Conservation (phyloP, 768 basidiomycete genomes). For the Agrocybe chaxingu region DNA sequence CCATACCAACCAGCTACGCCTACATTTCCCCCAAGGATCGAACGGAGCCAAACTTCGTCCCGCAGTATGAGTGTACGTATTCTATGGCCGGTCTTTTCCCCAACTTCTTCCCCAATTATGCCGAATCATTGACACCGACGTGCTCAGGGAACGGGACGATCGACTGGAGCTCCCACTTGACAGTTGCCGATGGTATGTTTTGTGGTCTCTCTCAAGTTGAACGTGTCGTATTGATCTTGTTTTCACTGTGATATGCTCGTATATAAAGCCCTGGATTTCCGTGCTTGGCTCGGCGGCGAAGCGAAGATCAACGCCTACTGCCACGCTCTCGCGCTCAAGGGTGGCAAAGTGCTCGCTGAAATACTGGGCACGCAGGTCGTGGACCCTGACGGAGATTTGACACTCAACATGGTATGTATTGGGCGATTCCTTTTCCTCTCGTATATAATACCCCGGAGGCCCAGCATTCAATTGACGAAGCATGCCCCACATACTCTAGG, state of each 20-base stretch:
- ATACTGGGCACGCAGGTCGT: conserved; percentile 60
- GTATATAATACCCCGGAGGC: background rate
- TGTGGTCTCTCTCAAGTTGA: background rate
- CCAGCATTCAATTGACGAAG: background rate
- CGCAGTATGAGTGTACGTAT: conserved; percentile 44
- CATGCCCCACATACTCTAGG: conserved; percentile 14
- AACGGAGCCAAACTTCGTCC: conserved; percentile 34
- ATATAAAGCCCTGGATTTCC: conserved; percentile 62
- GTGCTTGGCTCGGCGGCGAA: conserved; percentile 74
- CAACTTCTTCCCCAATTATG: no score
- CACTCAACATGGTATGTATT: conserved; percentile 61
- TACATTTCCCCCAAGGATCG: conserved; percentile 44
- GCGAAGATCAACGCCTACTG: conserved; percentile 67
- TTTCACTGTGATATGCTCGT: background rate
- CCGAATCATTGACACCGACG: background rate
- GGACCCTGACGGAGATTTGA: conserved; percentile 55
- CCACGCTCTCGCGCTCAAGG: conserved; percentile 62
- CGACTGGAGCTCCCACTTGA: conserved; percentile 48
- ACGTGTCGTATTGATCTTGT: background rate
- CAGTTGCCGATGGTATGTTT: conserved; percentile 43
- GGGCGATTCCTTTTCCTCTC: background rate
- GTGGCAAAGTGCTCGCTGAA: conserved; percentile 58
- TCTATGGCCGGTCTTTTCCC: conserved; percentile 3
- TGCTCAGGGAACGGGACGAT: conserved; percentile 57
- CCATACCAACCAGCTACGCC: conserved; percentile 47